phyloP scores from a whole-genome alignment of 768 basidiomycete genomes.

The Thelephora ganbajun region DNA sequence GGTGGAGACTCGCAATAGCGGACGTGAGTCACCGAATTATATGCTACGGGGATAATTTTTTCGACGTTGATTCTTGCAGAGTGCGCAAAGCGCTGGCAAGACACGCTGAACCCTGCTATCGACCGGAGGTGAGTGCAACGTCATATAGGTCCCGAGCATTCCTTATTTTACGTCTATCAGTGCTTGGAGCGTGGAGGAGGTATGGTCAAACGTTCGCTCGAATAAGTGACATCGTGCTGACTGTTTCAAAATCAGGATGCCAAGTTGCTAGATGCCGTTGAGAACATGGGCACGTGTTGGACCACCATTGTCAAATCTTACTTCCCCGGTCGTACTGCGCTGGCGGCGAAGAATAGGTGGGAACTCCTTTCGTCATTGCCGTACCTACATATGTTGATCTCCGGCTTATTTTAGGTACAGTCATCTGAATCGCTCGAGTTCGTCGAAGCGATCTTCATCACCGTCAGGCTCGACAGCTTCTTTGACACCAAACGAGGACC shows the following conservation, averaged over 20 bases:
- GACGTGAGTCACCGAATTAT: constrained; percentile 27
- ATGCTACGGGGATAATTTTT: background rate
- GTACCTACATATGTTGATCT: constrained; percentile 4
- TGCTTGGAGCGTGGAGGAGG: constrained; percentile 42
- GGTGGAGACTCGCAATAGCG: constrained; percentile 43
- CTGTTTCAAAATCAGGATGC: constrained; percentile 26
- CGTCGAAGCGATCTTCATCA: background rate
- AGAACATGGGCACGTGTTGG: constrained; percentile 45
- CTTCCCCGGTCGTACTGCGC: constrained; percentile 44
- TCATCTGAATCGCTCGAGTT: constrained; percentile 8
- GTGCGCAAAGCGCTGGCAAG: constrained; percentile 50
- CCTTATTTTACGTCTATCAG: background rate
- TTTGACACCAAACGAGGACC: background rate
- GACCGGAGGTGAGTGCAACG: constrained; percentile 25
- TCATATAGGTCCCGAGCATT: background rate
- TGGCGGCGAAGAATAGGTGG: constrained; percentile 47
- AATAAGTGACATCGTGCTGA: background rate
- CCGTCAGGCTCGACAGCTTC: background rate
- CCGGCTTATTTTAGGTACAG: constrained; percentile 26
- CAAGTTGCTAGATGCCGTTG: constrained; percentile 37
- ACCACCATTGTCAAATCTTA: constrained; percentile 49
- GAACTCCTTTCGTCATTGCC: constrained; percentile 3
- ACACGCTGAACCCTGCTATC: constrained; percentile 46
- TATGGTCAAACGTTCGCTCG: constrained; percentile 13
- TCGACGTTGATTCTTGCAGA: constrained; percentile 21